These are phyloP conservation scores for Microbotryum scabiosae DNA, from an alignment of 1,284 basidiomycete genomes.

Conservation along the genomic window DNA sequence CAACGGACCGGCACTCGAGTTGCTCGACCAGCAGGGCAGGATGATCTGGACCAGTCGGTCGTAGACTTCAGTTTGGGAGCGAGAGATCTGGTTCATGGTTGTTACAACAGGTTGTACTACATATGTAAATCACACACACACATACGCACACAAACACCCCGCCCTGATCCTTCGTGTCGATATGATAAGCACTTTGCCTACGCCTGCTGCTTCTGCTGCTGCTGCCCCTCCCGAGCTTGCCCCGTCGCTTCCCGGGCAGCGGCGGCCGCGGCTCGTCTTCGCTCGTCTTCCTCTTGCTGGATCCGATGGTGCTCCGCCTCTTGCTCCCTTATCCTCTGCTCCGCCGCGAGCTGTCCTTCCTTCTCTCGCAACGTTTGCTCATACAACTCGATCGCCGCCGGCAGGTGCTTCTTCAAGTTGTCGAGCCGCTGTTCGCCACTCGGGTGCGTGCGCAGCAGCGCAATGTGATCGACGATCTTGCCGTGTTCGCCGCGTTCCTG, in stretches of 20 bases:
- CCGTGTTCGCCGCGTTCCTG: slow-evolving; percentile 7
- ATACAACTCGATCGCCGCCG: slow-evolving; percentile 41
- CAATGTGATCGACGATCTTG: slow-evolving; percentile 23
- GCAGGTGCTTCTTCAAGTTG: slow-evolving; percentile 40
- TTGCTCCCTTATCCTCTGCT: background rate
- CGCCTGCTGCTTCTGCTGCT: no score
- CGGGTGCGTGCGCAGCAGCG: slow-evolving; percentile 47
- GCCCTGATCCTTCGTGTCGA: no score
- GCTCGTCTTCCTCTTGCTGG: background rate
- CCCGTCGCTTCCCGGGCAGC: no score
- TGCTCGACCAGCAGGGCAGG: slow-evolving; percentile 5
- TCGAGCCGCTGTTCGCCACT: slow-evolving; percentile 43
- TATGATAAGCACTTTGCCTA: no score
- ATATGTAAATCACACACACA: no score
- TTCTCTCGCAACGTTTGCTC: slow-evolving; percentile 10
- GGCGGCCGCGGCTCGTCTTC: background rate
- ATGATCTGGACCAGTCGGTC: no score
- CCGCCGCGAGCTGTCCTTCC: background rate
- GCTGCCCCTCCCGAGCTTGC: no score
- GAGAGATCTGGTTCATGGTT: no score
- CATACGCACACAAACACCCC: no score
- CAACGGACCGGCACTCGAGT: slow-evolving; percentile 21
- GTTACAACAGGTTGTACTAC: no score
- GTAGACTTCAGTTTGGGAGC: no score
- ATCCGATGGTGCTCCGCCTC: background rate